Conservation (phyloP, 176 grass and related monocot species). For the Eremochloa ophiuroides region DNA sequence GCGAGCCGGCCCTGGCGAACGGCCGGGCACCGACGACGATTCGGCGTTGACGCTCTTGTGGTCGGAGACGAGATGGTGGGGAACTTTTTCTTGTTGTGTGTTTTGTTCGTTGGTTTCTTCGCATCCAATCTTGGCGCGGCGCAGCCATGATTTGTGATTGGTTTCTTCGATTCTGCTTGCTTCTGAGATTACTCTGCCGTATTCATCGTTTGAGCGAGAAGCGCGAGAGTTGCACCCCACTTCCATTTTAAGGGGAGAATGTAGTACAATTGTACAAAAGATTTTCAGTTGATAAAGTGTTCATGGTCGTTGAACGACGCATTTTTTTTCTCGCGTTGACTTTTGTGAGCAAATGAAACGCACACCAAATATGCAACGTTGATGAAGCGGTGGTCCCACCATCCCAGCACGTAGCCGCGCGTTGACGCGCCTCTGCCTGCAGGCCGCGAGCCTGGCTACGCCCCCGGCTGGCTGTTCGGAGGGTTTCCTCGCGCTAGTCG, state of each 20-base stretch:
- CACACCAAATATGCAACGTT: too few relatives aligned
- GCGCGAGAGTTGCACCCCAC: background rate
- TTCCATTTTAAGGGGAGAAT: background rate
- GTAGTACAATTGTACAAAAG: background rate
- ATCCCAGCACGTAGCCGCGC: too few relatives aligned
- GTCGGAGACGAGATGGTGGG: too few relatives aligned
- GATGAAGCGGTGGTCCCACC: too few relatives aligned
- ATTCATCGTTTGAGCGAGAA: background rate
- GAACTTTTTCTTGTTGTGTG: background rate
- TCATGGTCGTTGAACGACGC: slow-evolving; percentile 53
- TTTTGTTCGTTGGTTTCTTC: background rate
- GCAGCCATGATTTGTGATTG: slow-evolving; percentile 8
- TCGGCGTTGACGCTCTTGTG: background rate
- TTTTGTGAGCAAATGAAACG: too few relatives aligned
- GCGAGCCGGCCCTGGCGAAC: background rate
- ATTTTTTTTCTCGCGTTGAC: too few relatives aligned
- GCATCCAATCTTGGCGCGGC: background rate
- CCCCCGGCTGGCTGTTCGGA: too few relatives aligned
- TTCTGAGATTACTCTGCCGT: background rate
- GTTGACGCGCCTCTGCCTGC: too few relatives aligned
- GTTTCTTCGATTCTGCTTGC: background rate
- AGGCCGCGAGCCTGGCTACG: too few relatives aligned
- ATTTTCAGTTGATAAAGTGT: background rate
- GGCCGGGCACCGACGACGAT: background rate
- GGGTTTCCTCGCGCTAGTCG: too few relatives aligned